These are phyloP conservation scores for Chloris gayana DNA, from an alignment of 176 grass and related monocot species.

Conservation along the genomic window DNA sequence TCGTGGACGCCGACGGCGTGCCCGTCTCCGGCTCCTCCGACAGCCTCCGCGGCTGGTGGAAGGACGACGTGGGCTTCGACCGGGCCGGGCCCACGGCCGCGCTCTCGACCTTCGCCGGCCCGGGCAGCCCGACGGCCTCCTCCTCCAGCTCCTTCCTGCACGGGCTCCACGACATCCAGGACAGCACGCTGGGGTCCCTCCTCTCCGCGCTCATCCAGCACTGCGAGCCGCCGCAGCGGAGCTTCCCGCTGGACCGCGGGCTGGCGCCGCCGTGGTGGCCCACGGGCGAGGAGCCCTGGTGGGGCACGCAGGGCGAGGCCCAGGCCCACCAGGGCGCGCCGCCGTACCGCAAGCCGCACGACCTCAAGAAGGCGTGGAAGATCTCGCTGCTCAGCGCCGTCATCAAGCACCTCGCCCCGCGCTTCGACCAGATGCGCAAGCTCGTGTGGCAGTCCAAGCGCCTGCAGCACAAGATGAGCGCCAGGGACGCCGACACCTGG, in stretches of 20 bases:
- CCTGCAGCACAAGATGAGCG: constrained; percentile 56
- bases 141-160: constrained; percentile 22
- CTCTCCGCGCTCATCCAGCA: constrained; percentile 58
- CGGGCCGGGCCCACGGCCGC: constrained; percentile 18
- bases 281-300: constrained; percentile 28
- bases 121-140: background rate
- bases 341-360: constrained; percentile 55
- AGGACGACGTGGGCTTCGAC: constrained; percentile 51
- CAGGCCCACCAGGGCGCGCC: constrained; percentile 35
- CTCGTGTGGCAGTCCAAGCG: constrained; percentile 55
- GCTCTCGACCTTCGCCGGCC: fast-evolving
- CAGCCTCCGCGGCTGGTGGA: constrained; percentile 65
- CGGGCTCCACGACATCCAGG: constrained; percentile 48
- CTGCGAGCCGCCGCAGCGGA: constrained; percentile 56
- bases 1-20: constrained; percentile 41
- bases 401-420: constrained; percentile 43
- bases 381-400: constrained; percentile 49
- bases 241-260: constrained; percentile 50
- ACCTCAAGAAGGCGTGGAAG: constrained; percentile 65
- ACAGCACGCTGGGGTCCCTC: constrained; percentile 54
- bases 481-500: constrained; percentile 40
- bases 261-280: constrained; percentile 58
- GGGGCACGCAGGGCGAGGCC: constrained; percentile 30
- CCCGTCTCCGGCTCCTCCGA: constrained; percentile 52
- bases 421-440: constrained; percentile 48